phyloP scores from a whole-genome alignment of 495 filamentous ascomycete genomes.

The Podospora bellae-mahoneyi region DNA sequence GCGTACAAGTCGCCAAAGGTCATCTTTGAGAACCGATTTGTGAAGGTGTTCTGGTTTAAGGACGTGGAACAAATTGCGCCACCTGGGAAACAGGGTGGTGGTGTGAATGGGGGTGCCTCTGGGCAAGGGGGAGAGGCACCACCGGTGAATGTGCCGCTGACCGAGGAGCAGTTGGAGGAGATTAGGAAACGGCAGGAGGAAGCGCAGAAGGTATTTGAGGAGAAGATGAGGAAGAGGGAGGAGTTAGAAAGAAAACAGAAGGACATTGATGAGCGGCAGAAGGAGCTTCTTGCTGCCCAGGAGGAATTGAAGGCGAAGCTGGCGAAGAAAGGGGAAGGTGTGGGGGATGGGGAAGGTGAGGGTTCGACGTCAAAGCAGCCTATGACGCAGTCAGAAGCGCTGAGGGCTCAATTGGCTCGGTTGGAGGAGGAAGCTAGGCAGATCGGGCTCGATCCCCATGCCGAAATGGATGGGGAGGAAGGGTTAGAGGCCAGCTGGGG shows the following conservation, averaged over 20 bases:
- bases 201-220: conserved; percentile 74
- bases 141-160: conserved; percentile 25
- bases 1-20: conserved; percentile 90
- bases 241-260: conserved; percentile 68
- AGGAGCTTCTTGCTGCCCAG: conserved; percentile 73
- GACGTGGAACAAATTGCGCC: conserved; percentile 43
- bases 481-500: conserved; percentile 33
- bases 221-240: conserved; percentile 67
- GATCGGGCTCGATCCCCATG: conserved; percentile 66
- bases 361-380: conserved; percentile 26
- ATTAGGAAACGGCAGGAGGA: conserved; percentile 73
- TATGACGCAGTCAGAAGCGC: conserved; percentile 46
- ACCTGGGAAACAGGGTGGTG: conserved; percentile 18
- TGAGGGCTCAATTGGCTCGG: conserved; percentile 75
- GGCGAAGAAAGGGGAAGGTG: conserved; percentile 34
- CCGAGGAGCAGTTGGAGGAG: conserved; percentile 71
- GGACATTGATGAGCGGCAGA: conserved; percentile 71
- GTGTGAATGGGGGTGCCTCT: conserved; percentile 23
- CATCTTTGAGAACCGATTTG: conserved; percentile 95
- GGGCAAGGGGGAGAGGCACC: conserved; percentile 21
- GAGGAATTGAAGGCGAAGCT: conserved; percentile 56
- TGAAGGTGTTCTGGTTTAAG: conserved; percentile 96
- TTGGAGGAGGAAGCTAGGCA: conserved; percentile 82
- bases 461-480: conserved; percentile 40
- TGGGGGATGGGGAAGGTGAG: conserved; percentile 24